Percentiles rank a stretch among this genome's conserved stretches.
phyloP scores from a whole-genome alignment of 208 protist species.

The Trypanosomatidae sp. region DNA sequence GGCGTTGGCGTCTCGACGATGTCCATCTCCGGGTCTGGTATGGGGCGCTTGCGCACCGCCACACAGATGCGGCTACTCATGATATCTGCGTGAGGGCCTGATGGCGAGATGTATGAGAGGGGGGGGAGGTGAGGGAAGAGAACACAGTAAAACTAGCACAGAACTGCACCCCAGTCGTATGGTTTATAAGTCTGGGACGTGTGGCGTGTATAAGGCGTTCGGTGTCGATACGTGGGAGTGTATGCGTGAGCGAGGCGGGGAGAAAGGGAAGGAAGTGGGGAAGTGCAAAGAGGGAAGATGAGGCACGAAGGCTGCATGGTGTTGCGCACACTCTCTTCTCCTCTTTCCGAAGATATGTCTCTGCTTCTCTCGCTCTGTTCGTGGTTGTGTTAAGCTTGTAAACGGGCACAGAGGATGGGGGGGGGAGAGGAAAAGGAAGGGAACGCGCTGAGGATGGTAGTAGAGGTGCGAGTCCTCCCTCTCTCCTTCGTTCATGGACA shows the following conservation, averaged over 20 bases:
- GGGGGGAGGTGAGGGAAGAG: neutral
- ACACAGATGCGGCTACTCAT: constrained; percentile 87
- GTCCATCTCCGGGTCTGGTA: constrained; percentile 68
- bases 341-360: neutral
- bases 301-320: neutral
- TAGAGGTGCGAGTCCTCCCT: neutral
- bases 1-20: constrained; percentile 83
- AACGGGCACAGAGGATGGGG: neutral
- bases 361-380: neutral
- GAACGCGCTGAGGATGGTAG: neutral
- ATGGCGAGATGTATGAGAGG: neutral
- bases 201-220: neutral
- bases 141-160: neutral
- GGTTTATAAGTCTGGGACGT: neutral
- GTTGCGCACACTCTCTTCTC: neutral
- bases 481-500: no score
- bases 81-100: constrained; percentile 20
- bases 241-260: neutral
- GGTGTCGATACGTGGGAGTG: neutral
- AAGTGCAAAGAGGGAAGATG: neutral
- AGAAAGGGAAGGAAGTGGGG: neutral
- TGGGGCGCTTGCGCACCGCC: constrained; percentile 90
- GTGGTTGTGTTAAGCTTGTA: neutral
- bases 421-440: neutral
- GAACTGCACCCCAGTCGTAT: constrained; percentile 1